phyloP scores from a whole-genome alignment of 2,329 filamentous ascomycete genomes.

The Chalaropsis thielavioides region DNA sequence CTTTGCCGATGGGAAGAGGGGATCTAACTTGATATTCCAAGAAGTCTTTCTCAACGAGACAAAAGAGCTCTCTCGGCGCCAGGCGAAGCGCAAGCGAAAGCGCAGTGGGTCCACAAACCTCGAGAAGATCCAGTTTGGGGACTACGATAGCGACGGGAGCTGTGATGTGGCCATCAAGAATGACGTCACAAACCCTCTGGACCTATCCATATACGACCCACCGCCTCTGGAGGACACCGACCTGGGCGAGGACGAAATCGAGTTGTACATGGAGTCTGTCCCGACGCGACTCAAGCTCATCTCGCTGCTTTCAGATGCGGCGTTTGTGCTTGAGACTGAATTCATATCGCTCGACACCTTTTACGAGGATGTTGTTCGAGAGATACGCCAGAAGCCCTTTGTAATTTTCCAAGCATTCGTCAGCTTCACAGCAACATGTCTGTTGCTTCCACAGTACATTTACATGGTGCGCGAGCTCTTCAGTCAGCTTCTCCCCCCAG shows the following conservation, averaged over 20 bases:
- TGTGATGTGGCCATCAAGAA: constrained; percentile 20
- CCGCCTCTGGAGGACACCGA: constrained; percentile 4
- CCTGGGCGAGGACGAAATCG: constrained; percentile 13
- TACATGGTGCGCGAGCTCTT: constrained; percentile 34
- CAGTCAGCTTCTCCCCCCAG: constrained; percentile 30
- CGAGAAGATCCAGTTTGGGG: constrained; percentile 44
- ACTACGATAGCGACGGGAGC: constrained; percentile 31
- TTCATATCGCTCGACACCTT: constrained; percentile 36
- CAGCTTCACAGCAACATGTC: constrained; percentile 21
- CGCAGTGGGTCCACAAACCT: constrained; percentile 36
- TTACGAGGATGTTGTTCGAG: constrained; percentile 43
- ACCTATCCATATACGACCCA: not conserved
- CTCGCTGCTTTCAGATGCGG: constrained; percentile 36
- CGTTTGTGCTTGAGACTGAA: constrained; percentile 31
- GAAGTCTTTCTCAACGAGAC: constrained; percentile 57
- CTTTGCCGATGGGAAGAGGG: constrained; percentile 47
- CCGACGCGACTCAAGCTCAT: constrained; percentile 49
- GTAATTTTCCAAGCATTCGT: constrained; percentile 15
- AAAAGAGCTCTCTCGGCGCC: constrained; percentile 25
- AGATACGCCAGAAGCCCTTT: constrained; percentile 21
- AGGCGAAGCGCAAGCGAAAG: constrained; percentile 40
- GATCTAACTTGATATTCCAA: constrained; percentile 40
- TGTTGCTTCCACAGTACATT: constrained; percentile 29
- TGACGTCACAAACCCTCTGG: not conserved
- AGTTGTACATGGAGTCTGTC: constrained; percentile 38